Evolutionary conservation across 1,139 yeast species (phyloP).

Genomic region (Yamadazyma sp.): DNA sequence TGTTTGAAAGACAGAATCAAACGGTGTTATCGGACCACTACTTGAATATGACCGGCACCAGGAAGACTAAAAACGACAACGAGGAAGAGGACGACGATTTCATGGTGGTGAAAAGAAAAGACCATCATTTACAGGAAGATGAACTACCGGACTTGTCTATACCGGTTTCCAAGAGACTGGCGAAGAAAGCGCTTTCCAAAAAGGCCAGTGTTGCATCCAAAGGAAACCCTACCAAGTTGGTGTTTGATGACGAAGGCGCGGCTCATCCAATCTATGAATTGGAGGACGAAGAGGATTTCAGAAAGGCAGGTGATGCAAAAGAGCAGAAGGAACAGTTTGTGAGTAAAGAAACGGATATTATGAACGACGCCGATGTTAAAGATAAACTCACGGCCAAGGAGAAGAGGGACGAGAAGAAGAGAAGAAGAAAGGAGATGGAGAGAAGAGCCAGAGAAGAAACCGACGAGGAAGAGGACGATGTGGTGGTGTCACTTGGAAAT

Average conservation of each 20-base stretch:
- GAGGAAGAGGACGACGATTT: conserved; percentile 64
- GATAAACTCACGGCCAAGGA: conserved; percentile 84
- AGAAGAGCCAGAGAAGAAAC: conserved; percentile 47
- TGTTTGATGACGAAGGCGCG: conserved; percentile 91
- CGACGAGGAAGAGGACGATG: conserved; percentile 31
- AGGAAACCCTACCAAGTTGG: conserved; percentile 74
- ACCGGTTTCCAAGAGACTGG: conserved; percentile 83
- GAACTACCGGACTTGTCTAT: conserved; percentile 59
- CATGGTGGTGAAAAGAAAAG: conserved; percentile 73
- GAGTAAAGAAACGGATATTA: conserved; percentile 59
- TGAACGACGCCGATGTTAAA: conserved; percentile 69
- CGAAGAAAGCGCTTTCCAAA: conserved; percentile 83
- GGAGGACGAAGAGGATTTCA: conserved; percentile 87
- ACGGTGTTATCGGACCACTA: conserved; percentile 89
- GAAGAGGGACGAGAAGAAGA: conserved; percentile 84
- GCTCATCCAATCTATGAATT: conserved; percentile 91
- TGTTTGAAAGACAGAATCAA: conserved; percentile 95
- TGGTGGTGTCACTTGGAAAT: conserved; percentile 25
- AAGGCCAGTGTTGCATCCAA: conserved; percentile 67
- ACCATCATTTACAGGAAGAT: conserved; percentile 65
- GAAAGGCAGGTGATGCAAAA: conserved; percentile 69
- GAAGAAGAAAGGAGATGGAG: conserved; percentile 82
- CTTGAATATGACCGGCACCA: conserved; percentile 59
- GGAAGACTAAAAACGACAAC: conserved; percentile 27
- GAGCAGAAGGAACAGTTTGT: conserved; percentile 70